phyloP scores from a whole-genome alignment of 208 protist species.

The Phytomonas francai region DNA sequence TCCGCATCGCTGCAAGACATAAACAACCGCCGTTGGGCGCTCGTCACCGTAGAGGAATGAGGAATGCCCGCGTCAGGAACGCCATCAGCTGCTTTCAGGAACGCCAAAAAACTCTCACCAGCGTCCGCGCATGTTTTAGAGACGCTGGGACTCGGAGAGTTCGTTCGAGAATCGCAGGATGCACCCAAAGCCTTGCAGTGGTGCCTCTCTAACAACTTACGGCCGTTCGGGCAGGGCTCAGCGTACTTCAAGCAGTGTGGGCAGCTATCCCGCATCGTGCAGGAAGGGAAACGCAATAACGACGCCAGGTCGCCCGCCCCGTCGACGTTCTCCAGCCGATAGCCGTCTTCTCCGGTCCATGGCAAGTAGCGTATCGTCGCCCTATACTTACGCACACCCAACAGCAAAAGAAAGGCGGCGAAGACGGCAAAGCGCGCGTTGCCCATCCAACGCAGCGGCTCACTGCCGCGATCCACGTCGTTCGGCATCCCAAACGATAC shows the following conservation, averaged over 20 bases:
- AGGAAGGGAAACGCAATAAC: slow-evolving; percentile 31
- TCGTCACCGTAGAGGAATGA: background rate
- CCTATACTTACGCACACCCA: slow-evolving; percentile 43
- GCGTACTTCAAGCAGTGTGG: slow-evolving; percentile 50
- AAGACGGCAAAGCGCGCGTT: slow-evolving; percentile 75
- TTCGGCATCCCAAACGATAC: slow-evolving; percentile 78
- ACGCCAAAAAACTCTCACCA: no score
- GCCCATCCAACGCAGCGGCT: slow-evolving; percentile 83
- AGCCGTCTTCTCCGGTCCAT: slow-evolving; percentile 34
- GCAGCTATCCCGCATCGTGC: slow-evolving; percentile 56
- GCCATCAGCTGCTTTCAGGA: background rate
- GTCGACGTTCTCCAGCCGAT: slow-evolving; percentile 54
- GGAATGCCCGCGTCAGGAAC: background rate
- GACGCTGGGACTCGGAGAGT: background rate
- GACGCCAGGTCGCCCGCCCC: slow-evolving; percentile 28
- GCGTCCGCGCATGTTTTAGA: background rate
- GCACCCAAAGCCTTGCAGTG: background rate
- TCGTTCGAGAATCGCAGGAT: background rate
- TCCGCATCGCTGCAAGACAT: slow-evolving; percentile 20
- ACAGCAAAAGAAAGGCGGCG: slow-evolving; percentile 46
- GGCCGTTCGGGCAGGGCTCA: background rate
- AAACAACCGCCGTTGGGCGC: background rate
- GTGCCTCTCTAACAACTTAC: background rate
- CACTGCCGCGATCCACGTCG: slow-evolving; percentile 77
- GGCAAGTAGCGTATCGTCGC: slow-evolving; percentile 68